Evolutionary conservation across 305 asterid species (phyloP).

Genomic region (Solanum chacoense): DNA sequence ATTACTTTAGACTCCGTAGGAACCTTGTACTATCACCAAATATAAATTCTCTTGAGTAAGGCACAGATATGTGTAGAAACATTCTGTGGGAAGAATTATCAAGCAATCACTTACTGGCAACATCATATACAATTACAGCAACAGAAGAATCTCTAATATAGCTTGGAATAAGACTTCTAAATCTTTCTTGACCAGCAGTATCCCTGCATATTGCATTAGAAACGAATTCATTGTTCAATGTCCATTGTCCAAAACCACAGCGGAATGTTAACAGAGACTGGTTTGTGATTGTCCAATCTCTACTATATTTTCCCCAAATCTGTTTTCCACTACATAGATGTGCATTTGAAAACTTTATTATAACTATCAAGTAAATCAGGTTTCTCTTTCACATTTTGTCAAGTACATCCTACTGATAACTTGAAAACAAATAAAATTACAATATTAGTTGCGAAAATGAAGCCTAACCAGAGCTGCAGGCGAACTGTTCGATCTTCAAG

Average conservation of each 20-base stretch:
- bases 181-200: slow-evolving; percentile 48
- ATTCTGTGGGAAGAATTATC: neutral
- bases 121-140: slow-evolving; percentile 41
- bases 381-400: neutral
- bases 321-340: neutral
- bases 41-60: neutral
- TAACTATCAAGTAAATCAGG: neutral
- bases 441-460: neutral
- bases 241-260: neutral
- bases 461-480: slow-evolving; percentile 36
- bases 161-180: slow-evolving; percentile 49
- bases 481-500: slow-evolving; percentile 46
- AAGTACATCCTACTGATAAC: neutral
- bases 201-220: slow-evolving; percentile 18
- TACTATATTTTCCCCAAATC: neutral
- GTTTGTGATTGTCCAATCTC: neutral
- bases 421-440: neutral
- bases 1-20: neutral
- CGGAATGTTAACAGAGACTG: neutral
- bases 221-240: neutral
- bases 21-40: neutral
- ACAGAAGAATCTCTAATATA: slow-evolving; percentile 48
- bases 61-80: neutral
- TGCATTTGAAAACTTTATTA: neutral
- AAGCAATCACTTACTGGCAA: slow-evolving; percentile 26